These are phyloP conservation scores for Rosa persica DNA, from an alignment of 306 rosid genomes.

Conservation along the genomic window DNA sequence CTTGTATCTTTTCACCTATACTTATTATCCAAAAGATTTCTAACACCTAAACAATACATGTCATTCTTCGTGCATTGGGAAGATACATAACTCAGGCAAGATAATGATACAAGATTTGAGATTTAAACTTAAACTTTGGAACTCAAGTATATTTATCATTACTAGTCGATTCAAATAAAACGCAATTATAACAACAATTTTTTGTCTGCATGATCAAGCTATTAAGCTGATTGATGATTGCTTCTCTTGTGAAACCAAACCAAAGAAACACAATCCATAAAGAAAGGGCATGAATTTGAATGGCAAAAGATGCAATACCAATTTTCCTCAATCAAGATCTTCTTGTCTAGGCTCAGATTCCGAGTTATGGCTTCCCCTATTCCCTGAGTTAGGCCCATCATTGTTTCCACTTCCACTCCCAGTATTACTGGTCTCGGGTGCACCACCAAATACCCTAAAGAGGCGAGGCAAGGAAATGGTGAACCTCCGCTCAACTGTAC, in stretches of 20 bases:
- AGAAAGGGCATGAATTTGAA: background rate
- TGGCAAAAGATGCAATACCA: conserved; percentile 36
- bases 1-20: background rate
- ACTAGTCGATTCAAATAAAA: background rate
- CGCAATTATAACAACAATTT: background rate
- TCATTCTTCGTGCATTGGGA: background rate
- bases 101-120: background rate
- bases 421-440: conserved; percentile 67
- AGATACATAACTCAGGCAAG: conserved; percentile 2
- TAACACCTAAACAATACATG: background rate
- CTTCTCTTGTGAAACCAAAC: background rate
- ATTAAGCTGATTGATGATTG: background rate
- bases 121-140: background rate
- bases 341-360: conserved; percentile 84
- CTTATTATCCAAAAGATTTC: background rate
- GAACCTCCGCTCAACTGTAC: conserved; percentile 52
- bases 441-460: conserved; percentile 44
- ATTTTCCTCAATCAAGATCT: conserved; percentile 71
- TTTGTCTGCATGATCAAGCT: background rate
- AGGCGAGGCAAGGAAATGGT: conserved; percentile 67
- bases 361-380: conserved; percentile 61
- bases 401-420: conserved; percentile 49
- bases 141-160: background rate
- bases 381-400: conserved; percentile 56
- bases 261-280: background rate